These are phyloP conservation scores for Flagelloscypha sp. DNA, from an alignment of 768 basidiomycete genomes.

Conservation along the genomic window DNA sequence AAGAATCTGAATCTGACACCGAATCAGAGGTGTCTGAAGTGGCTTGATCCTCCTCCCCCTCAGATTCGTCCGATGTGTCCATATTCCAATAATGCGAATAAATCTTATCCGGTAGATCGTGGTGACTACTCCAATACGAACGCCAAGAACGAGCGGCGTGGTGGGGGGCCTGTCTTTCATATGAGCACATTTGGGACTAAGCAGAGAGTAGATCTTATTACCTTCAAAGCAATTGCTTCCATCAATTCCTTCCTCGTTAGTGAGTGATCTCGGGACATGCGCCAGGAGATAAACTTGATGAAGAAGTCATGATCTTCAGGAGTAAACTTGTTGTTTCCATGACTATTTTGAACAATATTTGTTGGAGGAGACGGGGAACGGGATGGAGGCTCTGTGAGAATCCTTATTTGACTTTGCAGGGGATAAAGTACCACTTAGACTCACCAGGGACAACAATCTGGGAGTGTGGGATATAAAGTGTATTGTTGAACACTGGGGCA, in stretches of 20 bases:
- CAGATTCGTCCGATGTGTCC: conserved; percentile 24
- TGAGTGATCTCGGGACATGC: conserved; percentile 43
- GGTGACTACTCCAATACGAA: conserved; percentile 58
- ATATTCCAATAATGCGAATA: no score
- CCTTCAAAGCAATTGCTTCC: conserved; percentile 50
- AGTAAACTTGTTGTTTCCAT: conserved; percentile 61
- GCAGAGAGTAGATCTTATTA: conserved; percentile 13
- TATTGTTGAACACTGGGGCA: conserved; percentile 35
- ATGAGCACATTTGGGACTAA: conserved; percentile 5
- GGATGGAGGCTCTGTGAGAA: conserved; percentile 57
- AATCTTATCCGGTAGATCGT: conserved; percentile 62
- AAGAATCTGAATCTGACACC: conserved; percentile 14
- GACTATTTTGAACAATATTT: conserved; percentile 31
- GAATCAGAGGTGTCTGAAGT: no score
- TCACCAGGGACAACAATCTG: no score
- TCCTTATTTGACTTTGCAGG: no score
- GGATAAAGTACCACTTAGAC: no score
- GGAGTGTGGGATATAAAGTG: conserved; percentile 52
- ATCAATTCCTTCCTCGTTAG: conserved; percentile 48
- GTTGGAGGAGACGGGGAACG: conserved; percentile 65
- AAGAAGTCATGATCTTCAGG: conserved; percentile 60
- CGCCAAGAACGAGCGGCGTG: conserved; percentile 57
- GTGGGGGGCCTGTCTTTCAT: conserved; percentile 48
- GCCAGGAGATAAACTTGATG: conserved; percentile 57
- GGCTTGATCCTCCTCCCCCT: conserved; percentile 25